A percentile compares a stretch with the other conserved stretches of the same genome.
Conservation (phyloP, 441 rosid species). For the Corymbia calophylla region DNA sequence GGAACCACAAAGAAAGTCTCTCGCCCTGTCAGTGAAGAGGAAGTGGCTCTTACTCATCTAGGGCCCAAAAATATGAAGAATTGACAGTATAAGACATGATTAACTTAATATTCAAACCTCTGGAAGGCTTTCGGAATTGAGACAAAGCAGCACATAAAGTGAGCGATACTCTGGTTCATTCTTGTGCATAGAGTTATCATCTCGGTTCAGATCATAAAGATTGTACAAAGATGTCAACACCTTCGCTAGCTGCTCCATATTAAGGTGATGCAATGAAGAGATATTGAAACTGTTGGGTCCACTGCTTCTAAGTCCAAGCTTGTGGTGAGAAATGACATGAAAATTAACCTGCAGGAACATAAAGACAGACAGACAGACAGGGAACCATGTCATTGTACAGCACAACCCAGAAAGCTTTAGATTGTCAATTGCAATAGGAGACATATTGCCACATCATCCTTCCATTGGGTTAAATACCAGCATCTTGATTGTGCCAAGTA, state of each 20-base stretch:
- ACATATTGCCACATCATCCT: background rate
- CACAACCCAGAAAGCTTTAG: background rate
- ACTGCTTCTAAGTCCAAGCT: conserved; percentile 27
- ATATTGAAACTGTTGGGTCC: conserved; percentile 25
- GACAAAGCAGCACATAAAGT: conserved; percentile 74
- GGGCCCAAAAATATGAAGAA: background rate
- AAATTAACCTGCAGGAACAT: conserved; percentile 54
- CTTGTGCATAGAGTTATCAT: conserved; percentile 17
- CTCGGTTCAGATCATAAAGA: conserved; percentile 62
- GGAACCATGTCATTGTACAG: background rate
- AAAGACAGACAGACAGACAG: background rate
- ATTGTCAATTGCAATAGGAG: background rate
- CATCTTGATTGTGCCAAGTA: background rate
- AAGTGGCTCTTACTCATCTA: background rate
- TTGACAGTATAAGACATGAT: background rate
- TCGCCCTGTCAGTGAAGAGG: conserved; percentile 51
- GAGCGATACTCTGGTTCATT: conserved; percentile 80
- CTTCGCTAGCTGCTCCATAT: conserved; percentile 86
- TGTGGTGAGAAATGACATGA: conserved; percentile 68
- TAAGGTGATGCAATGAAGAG: conserved; percentile 63
- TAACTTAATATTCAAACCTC: conserved; percentile 36
- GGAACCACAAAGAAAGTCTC: conserved; percentile 77
- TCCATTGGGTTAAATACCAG: background rate
- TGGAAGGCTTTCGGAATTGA: conserved; percentile 45
- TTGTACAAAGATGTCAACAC: conserved; percentile 57